These are phyloP conservation scores for Alternaria sp. DNA, from an alignment of 2,329 filamentous ascomycete species.

Conservation along the genomic window DNA sequence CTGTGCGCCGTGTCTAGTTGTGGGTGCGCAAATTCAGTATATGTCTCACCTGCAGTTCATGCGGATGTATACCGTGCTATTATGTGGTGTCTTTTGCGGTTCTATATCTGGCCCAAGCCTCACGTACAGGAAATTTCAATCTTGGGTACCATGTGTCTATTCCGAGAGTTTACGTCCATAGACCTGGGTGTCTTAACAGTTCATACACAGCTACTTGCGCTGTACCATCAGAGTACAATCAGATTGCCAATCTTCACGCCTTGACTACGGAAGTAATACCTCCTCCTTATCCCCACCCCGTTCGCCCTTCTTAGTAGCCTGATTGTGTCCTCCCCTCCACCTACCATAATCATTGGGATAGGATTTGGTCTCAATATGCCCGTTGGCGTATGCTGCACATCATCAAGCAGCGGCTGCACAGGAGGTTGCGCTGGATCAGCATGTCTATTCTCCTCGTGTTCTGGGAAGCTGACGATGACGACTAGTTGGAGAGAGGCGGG, in stretches of 20 bases:
- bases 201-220: neutral
- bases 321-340: conserved; percentile 73
- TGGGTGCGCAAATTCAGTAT: no score
- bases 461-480: conserved; percentile 73
- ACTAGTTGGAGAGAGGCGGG: conserved; percentile 76
- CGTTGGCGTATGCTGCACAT: conserved; percentile 72
- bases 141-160: neutral
- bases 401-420: conserved; percentile 76
- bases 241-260: conserved; percentile 82
- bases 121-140: no score
- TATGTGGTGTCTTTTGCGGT: neutral
- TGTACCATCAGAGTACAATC: conserved; percentile 63
- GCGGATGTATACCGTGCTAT: neutral
- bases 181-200: neutral
- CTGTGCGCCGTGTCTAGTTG: no score
- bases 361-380: conserved; percentile 75
- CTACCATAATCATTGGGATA: conserved; percentile 83
- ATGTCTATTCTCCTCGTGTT: conserved; percentile 44
- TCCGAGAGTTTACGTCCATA: neutral
- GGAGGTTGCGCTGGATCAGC: conserved; percentile 38
- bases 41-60: neutral
- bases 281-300: conserved; percentile 76
- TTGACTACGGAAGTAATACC: conserved; percentile 83
- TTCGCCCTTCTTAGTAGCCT: conserved; percentile 68
- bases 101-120: no score